A percentile compares a stretch with the other conserved stretches of the same genome.
Evolutionary conservation across 2,329 filamentous ascomycete species (phyloP).

Genomic region (Neofusicoccum sp.): DNA sequence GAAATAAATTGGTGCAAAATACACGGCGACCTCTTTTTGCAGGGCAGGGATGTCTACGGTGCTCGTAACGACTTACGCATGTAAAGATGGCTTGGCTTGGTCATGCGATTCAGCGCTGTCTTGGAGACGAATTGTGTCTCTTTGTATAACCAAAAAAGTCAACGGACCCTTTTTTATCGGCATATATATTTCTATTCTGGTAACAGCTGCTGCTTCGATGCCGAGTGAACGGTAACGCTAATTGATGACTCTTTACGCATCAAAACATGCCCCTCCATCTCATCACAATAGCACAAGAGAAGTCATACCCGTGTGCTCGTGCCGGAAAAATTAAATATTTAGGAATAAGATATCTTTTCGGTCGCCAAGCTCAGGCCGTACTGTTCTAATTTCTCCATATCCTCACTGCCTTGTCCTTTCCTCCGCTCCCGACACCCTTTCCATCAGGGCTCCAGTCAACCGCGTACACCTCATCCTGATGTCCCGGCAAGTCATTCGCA

Average conservation of each 20-base stretch:
- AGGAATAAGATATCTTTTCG: no score
- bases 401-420: conserved; percentile 79
- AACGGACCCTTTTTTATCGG: not conserved
- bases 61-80: not conserved
- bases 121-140: not conserved
- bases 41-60: not conserved
- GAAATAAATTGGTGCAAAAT: not conserved
- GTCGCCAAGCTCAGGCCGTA: no score
- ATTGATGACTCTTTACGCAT: no score
- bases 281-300: no score
- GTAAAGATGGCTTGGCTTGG: not conserved
- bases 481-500: conserved; percentile 79
- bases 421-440: conserved; percentile 83
- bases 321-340: no score
- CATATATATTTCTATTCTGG: not conserved
- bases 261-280: no score
- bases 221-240: no score
- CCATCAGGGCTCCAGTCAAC: conserved; percentile 96
- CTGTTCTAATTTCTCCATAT: conserved; percentile 62
- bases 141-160: not conserved
- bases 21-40: not conserved
- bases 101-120: not conserved
- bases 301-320: no score
- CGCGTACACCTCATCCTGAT: conserved; percentile 90
- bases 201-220: no score